phyloP scores from a whole-genome alignment of 768 basidiomycete species.

The Pulveroboletus sp. region DNA sequence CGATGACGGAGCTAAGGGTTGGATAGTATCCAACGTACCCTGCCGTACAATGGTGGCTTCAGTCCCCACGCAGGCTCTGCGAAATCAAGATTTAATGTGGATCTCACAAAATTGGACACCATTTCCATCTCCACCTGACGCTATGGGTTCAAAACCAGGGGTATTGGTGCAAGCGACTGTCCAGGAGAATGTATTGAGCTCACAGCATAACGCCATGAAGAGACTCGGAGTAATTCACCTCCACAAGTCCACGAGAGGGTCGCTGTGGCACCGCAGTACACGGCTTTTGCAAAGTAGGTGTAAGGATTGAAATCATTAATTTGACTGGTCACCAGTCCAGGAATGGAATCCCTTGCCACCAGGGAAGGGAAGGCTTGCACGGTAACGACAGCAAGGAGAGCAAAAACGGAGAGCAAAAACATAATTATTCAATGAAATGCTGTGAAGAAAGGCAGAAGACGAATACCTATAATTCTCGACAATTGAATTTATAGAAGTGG shows the following conservation, averaged over 20 bases:
- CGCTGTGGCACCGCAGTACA: conserved; percentile 39
- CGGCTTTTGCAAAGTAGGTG: conserved; percentile 46
- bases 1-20: conserved; percentile 30
- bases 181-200: background rate
- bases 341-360: conserved; percentile 32
- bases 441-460: too few species aligned
- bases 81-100: background rate
- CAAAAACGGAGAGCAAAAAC: too few species aligned
- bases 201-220: too few species aligned
- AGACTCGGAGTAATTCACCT: conserved; percentile 26
- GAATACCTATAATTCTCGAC: too few species aligned
- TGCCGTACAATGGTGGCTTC: background rate
- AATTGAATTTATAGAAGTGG: too few species aligned
- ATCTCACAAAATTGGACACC: conserved; percentile 38
- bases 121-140: conserved; percentile 43
- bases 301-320: conserved; percentile 44
- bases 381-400: conserved; percentile 4
- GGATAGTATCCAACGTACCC: conserved; percentile 40
- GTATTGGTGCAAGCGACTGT: conserved; percentile 41
- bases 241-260: conserved; percentile 51
- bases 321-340: conserved; percentile 35
- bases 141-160: conserved; percentile 40
- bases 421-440: too few species aligned
- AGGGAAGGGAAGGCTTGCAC: conserved; percentile 14
- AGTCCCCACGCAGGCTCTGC: background rate